These are phyloP conservation scores for Calonectria leucothoes DNA, from an alignment of 2,329 filamentous ascomycete genomes.

Conservation along the genomic window DNA sequence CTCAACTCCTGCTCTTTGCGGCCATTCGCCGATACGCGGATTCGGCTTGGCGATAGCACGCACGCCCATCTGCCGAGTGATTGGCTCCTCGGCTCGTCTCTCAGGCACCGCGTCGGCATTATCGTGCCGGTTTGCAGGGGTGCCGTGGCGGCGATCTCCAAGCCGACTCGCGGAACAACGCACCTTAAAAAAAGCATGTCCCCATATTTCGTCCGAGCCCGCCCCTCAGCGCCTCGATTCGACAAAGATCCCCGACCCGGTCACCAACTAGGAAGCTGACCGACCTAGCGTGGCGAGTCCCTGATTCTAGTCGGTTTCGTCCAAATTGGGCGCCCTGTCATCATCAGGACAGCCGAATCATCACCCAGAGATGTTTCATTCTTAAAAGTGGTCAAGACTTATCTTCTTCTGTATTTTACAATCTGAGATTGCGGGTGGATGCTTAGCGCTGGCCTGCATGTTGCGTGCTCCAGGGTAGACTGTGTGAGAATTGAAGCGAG, in stretches of 20 bases:
- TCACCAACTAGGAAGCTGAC: constrained; percentile 2
- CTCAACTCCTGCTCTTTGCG: background rate
- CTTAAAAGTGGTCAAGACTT: too few relatives aligned
- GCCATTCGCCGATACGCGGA: constrained; percentile 4
- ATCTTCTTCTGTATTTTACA: too few relatives aligned
- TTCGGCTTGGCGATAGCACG: background rate
- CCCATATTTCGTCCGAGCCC: background rate
- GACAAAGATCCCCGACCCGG: background rate
- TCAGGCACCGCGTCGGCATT: background rate
- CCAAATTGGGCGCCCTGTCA: background rate
- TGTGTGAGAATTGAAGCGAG: too few relatives aligned
- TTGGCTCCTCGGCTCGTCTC: background rate
- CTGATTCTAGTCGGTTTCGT: background rate
- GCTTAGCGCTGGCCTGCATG: too few relatives aligned
- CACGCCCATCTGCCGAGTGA: background rate
- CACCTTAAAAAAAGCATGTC: constrained; percentile 5
- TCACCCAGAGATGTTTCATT: background rate
- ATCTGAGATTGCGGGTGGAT: too few relatives aligned
- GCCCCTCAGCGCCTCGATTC: background rate
- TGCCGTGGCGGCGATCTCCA: background rate
- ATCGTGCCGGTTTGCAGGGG: background rate
- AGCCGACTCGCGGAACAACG: background rate
- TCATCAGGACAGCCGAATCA: background rate
- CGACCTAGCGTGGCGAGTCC: background rate
- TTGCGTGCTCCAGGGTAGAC: too few relatives aligned